phyloP scores from a whole-genome alignment of 164 flowering plant genomes.

The Sedum album region DNA sequence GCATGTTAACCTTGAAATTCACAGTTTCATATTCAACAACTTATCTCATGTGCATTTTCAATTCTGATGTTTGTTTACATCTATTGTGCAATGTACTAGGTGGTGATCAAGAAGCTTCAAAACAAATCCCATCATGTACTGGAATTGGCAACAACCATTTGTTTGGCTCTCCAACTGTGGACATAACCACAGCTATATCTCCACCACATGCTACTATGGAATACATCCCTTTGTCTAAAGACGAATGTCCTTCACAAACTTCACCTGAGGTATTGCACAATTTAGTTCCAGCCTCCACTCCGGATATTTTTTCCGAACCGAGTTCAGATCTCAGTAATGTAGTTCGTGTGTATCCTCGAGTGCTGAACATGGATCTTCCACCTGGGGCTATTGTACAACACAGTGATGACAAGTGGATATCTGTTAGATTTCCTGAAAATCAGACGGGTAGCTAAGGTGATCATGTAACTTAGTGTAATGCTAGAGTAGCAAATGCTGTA shows the following conservation, averaged over 20 bases:
- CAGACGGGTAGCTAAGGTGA: neutral
- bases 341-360: conserved; percentile 4
- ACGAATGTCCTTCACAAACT: neutral
- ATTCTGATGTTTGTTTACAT: neutral
- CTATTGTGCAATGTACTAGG: neutral
- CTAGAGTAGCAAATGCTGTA: neutral
- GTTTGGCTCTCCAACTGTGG: neutral
- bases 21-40: neutral
- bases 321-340: neutral
- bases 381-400: neutral
- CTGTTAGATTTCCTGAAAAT: neutral
- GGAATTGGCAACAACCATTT: neutral
- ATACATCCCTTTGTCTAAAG: neutral
- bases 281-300: neutral
- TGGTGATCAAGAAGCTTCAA: neutral
- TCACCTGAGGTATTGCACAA: neutral
- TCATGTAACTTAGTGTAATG: neutral
- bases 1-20: neutral
- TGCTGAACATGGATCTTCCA: neutral
- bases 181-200: neutral
- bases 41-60: neutral
- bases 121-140: neutral
- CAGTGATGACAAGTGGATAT: neutral
- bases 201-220: neutral
- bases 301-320: neutral